phyloP scores from a whole-genome alignment of 176 grass and related monocot genomes.

The Sorghum bicolor region Sorghum_bicolor_NCBIv3 NC_012873.2:55955501-55956000 shows the following conservation, averaged over 20 bases:
- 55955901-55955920: conserved; percentile 77
- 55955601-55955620: not conserved
- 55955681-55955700: not conserved
- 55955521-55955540: not conserved
- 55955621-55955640: not conserved
- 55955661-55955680: conserved; percentile 10
- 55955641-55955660: not conserved
- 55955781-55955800: conserved; percentile 98
- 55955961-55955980: conserved; percentile 67
- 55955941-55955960: conserved; percentile 81
- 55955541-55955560: not conserved
- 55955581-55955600: not conserved
- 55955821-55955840: conserved; percentile 86
- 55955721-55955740: conserved; percentile 91
- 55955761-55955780: conserved; percentile 78
- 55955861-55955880: conserved; percentile 76
- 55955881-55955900: conserved; percentile 75
- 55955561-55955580: not conserved
- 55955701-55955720: conserved; percentile 77
- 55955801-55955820: conserved; percentile 86
- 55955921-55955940: conserved; percentile 75
- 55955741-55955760: conserved; percentile 90
- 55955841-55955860: conserved; percentile 69
- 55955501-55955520: conserved; percentile 27
- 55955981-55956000: conserved; percentile 83